phyloP scores from a whole-genome alignment of 768 basidiomycete species.

The Thelephora aurantiotincta region DNA sequence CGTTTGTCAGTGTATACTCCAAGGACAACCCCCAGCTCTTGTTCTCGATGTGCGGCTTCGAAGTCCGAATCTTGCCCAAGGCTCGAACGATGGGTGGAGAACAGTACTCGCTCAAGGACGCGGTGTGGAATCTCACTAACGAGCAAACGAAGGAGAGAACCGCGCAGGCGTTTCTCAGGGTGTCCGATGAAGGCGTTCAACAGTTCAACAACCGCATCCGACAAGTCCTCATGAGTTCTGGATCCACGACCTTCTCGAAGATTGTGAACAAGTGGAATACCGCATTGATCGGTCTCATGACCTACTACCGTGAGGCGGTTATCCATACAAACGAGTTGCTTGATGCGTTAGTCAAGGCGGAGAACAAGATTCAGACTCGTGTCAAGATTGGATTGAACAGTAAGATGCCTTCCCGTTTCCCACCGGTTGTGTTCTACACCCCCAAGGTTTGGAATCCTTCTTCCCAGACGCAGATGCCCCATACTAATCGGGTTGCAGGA shows the following conservation, averaged over 20 bases:
- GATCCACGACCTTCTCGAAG: slow-evolving; percentile 97
- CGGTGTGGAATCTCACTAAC: slow-evolving; percentile 94
- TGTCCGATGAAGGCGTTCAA: slow-evolving; percentile 94
- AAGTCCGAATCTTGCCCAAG: slow-evolving; percentile 94
- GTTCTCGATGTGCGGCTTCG: slow-evolving; percentile 99
- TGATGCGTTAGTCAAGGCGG: slow-evolving; percentile 93
- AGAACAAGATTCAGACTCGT: slow-evolving; percentile 99
- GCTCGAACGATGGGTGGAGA: slow-evolving; percentile 91
- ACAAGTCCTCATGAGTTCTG: slow-evolving; percentile 96
- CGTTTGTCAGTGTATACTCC: slow-evolving; percentile 93
- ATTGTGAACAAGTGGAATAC: slow-evolving; percentile 99
- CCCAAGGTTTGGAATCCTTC: slow-evolving; percentile 46
- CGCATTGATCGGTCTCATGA: slow-evolving; percentile 90
- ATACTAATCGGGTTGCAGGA: slow-evolving; percentile 31
- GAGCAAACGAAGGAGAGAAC: slow-evolving; percentile 97
- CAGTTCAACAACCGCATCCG: slow-evolving; percentile 97
- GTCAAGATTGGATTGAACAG: slow-evolving; percentile 99
- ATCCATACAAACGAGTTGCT: slow-evolving; percentile 95
- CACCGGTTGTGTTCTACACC: slow-evolving; percentile 90
- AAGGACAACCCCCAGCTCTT: slow-evolving; percentile 95
- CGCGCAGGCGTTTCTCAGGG: slow-evolving; percentile 93
- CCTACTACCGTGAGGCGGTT: slow-evolving; percentile 95
- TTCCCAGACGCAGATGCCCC: not conserved
- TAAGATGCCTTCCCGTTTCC: slow-evolving; percentile 99
- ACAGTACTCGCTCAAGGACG: slow-evolving; percentile 92